Evolutionary conservation across 2,329 filamentous ascomycete species (phyloP).

Genomic region (Biscogniauxia sp.): DNA sequence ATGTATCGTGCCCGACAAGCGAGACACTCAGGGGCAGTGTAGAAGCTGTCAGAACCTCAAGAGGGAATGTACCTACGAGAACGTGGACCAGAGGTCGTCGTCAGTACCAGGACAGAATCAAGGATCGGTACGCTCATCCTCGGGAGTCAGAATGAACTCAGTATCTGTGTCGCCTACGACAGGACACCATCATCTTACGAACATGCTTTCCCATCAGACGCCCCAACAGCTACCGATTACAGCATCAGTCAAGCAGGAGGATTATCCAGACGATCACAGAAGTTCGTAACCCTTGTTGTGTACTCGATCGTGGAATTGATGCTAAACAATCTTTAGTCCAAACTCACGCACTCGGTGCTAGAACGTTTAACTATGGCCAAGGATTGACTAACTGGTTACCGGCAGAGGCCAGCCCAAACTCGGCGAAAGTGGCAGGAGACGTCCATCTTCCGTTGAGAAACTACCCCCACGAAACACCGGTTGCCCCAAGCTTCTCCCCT

Average conservation of each 20-base stretch:
- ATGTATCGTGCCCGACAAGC: conserved; percentile 69
- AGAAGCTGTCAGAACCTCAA: conserved; percentile 91
- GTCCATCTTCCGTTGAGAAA: conserved; percentile 47
- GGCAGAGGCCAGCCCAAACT: conserved; percentile 38
- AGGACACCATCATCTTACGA: conserved; percentile 40
- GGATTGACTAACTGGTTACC: conserved; percentile 44
- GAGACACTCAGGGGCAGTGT: conserved; percentile 74
- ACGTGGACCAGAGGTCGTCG: conserved; percentile 71
- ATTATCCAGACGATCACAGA: conserved; percentile 40
- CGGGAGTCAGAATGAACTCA: conserved; percentile 41
- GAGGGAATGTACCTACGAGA: conserved; percentile 90
- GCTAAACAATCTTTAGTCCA: conserved; percentile 32
- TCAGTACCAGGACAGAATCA: conserved; percentile 42
- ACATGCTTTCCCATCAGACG: conserved; percentile 39
- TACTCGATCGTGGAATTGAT: conserved; percentile 4
- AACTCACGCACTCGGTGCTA: conserved; percentile 32
- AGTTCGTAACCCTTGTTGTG: conserved; percentile 36
- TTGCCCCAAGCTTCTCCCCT: conserved; percentile 49
- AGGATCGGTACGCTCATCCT: conserved; percentile 42
- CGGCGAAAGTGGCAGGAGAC: conserved; percentile 42
- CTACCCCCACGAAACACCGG: conserved; percentile 49
- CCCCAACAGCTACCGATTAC: conserved; percentile 43
- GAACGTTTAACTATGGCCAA: conserved; percentile 40
- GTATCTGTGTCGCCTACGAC: conserved; percentile 49
- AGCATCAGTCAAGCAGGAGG: conserved; percentile 35